phyloP scores from a whole-genome alignment of 768 basidiomycete species.

The Amanita fuliginea region DNA sequence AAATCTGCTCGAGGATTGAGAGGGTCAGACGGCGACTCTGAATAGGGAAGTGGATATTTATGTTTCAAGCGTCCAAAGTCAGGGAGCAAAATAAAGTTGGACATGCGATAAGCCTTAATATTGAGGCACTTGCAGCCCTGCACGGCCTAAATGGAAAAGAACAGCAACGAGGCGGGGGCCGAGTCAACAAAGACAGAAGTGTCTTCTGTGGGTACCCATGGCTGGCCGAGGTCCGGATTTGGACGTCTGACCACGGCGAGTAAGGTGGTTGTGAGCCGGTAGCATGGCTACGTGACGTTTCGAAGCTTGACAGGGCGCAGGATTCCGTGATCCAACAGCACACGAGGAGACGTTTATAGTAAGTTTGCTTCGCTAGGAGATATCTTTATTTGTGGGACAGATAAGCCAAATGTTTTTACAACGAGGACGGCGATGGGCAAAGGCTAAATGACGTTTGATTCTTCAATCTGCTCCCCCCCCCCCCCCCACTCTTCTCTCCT shows the following conservation, averaged over 20 bases:
- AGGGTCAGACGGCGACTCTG: neutral
- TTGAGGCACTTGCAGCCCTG: neutral
- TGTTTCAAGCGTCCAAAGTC: neutral
- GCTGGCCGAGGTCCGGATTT: neutral
- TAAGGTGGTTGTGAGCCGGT: neutral
- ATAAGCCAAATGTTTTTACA: no score
- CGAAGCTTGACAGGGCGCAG: neutral
- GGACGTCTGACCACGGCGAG: neutral
- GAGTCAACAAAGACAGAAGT: no score
- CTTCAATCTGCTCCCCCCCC: no score
- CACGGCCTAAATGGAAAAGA: neutral
- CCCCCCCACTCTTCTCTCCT: neutral
- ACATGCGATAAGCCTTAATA: neutral
- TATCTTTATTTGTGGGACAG: no score
- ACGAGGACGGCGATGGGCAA: no score
- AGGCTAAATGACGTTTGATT: no score
- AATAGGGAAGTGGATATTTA: neutral
- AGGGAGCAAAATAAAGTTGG: neutral
- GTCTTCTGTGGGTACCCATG: no score
- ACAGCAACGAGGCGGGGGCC: neutral
- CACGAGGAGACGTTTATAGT: neutral
- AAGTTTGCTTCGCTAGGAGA: neutral
- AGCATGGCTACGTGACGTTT: neutral
- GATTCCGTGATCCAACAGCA: constrained; percentile 9
- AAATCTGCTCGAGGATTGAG: no score